phyloP scores from a whole-genome alignment of 257 asterid species.

The Capsicum chinense region DNA sequence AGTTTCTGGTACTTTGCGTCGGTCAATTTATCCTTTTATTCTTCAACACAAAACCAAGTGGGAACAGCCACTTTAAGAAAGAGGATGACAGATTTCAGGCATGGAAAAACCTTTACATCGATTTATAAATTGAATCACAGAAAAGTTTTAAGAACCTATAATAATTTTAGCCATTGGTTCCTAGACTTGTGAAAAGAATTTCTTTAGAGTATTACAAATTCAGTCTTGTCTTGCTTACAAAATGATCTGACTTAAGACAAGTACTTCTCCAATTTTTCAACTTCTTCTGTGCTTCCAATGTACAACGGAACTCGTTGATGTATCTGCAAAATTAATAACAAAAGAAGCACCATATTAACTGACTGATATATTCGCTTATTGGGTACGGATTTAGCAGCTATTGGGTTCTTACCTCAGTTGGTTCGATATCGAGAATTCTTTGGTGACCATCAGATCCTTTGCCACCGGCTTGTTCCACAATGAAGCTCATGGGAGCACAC shows the following conservation, averaged over 20 bases:
- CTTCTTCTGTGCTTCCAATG: constrained; percentile 90
- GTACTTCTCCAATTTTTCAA: constrained; percentile 86
- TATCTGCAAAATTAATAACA: constrained; percentile 50
- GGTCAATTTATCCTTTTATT: not conserved
- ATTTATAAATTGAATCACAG: not conserved
- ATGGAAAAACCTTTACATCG: constrained; percentile 21
- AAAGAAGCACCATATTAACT: not conserved
- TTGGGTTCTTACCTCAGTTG: constrained; percentile 75
- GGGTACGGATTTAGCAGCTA: not conserved
- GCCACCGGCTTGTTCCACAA: constrained; percentile 97
- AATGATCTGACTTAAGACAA: constrained; percentile 51
- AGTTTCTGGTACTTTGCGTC: not conserved
- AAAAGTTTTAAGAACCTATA: constrained; percentile 9
- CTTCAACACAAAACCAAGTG: not conserved
- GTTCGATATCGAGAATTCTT: constrained; percentile 83
- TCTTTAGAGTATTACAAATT: not conserved
- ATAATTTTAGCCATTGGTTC: not conserved
- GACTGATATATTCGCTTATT: not conserved
- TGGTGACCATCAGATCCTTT: constrained; percentile 84
- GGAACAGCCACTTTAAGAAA: not conserved
- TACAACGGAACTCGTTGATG: constrained; percentile 87
- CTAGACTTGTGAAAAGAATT: not conserved
- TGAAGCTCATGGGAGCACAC: constrained; percentile 96
- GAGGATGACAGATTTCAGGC: constrained; percentile 6
- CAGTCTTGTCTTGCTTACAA: constrained; percentile 13